Conservation (phyloP, 1,284 basidiomycete species). For the Tilletia walkeri region DNA sequence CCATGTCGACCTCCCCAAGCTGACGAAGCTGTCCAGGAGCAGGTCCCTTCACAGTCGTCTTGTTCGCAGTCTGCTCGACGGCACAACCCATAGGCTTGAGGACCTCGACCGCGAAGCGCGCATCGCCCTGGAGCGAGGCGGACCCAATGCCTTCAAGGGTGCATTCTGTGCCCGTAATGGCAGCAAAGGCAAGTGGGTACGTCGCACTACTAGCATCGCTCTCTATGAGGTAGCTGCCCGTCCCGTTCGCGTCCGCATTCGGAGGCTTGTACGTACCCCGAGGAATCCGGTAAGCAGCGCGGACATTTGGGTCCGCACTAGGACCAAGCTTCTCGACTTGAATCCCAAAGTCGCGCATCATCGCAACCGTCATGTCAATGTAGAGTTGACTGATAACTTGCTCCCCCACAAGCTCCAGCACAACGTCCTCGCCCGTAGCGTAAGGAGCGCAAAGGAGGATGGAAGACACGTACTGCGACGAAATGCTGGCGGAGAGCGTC, state of each 20-base stretch:
- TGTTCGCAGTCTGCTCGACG: conserved; percentile 80
- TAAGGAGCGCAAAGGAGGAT: conserved; percentile 95
- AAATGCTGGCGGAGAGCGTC: conserved; percentile 86
- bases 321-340: conserved; percentile 69
- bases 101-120: conserved; percentile 87
- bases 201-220: conserved; percentile 93
- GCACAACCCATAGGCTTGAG: conserved; percentile 91
- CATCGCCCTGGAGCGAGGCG: conserved; percentile 89
- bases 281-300: conserved; percentile 77
- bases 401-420: conserved; percentile 84
- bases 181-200: conserved; percentile 93
- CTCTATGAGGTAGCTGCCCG: conserved; percentile 78
- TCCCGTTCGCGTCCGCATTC: conserved; percentile 10
- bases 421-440: conserved; percentile 70
- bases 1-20: conserved; percentile 90
- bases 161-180: conserved; percentile 90
- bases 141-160: conserved; percentile 90
- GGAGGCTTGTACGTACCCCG: conserved; percentile 78
- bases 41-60: conserved; percentile 91
- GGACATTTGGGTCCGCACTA: conserved; percentile 66
- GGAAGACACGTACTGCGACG: conserved; percentile 96
- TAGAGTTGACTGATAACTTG: conserved; percentile 97
- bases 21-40: conserved; percentile 75
- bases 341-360: conserved; percentile 95
- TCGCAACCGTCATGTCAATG: conserved; percentile 98